phyloP scores from a whole-genome alignment of 2,329 filamentous ascomycete genomes.

The Phyllosticta paracitricarpa region DNA sequence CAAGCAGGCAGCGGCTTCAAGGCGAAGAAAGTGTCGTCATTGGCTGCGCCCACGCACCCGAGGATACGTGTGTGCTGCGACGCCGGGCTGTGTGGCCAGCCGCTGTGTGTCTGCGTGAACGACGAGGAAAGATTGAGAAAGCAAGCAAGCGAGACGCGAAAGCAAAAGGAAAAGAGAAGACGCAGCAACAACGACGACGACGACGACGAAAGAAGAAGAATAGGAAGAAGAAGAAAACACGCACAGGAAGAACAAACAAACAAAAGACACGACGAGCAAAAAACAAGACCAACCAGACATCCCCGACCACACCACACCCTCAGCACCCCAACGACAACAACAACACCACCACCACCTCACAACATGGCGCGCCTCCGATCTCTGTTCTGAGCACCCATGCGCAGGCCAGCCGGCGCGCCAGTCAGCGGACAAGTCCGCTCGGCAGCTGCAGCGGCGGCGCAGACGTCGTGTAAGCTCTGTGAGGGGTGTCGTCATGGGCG shows the following conservation, averaged over 20 bases:
- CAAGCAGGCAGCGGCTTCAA: not conserved
- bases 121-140: no score
- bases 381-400: slow-evolving; percentile 8
- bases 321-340: no score
- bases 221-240: not conserved
- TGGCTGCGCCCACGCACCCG: not conserved
- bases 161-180: no score
- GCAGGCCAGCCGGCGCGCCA: not conserved
- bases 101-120: not conserved
- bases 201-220: not conserved
- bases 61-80: not conserved
- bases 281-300: not conserved
- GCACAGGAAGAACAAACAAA: not conserved
- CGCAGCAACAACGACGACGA: no score
- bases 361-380: slow-evolving; percentile 1
- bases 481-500: slow-evolving; percentile 8
- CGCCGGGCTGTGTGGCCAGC: not conserved
- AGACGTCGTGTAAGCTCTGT: slow-evolving; percentile 7
- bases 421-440: not conserved
- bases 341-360: not conserved
- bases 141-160: no score
- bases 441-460: not conserved
- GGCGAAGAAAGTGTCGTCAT: not conserved
- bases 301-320: no score
- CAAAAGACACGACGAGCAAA: not conserved